Evolutionary conservation across 2,329 filamentous ascomycete species (phyloP).

Genomic region (Neonectria coccinea): DNA sequence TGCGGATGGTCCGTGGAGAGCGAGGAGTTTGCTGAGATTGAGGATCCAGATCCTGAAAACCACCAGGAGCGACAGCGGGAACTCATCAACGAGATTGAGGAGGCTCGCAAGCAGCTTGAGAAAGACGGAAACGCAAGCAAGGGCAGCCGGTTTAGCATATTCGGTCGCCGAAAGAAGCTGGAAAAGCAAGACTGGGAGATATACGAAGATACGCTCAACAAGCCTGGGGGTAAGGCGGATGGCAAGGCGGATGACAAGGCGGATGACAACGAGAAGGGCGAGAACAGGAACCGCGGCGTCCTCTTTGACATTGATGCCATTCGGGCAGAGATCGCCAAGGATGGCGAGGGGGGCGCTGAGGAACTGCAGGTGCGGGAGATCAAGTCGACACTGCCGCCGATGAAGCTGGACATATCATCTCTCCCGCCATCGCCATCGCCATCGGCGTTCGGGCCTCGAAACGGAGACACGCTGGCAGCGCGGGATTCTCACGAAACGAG

Average conservation of each 20-base stretch:
- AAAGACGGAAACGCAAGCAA: constrained; percentile 77
- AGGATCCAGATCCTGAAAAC: constrained; percentile 96
- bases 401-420: constrained; percentile 77
- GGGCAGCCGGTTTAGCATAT: constrained; percentile 75
- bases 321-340: constrained; percentile 81
- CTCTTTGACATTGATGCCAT: constrained; percentile 98
- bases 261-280: constrained; percentile 48
- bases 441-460: constrained; percentile 36
- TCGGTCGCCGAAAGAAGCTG: constrained; percentile 82
- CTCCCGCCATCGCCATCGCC: constrained; percentile 41
- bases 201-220: constrained; percentile 76
- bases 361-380: constrained; percentile 79
- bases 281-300: constrained; percentile 70
- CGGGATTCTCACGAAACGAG: constrained; percentile 44
- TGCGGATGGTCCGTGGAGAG: constrained; percentile 92
- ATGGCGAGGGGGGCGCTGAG: constrained; percentile 66
- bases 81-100: constrained; percentile 95
- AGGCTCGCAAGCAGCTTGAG: constrained; percentile 88
- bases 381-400: constrained; percentile 87
- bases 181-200: constrained; percentile 94
- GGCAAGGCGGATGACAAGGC: constrained; percentile 2
- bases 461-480: constrained; percentile 26
- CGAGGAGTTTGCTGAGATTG: constrained; percentile 95
- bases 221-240: constrained; percentile 44
- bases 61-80: constrained; percentile 89